A percentile compares a stretch with the other conserved stretches of the same genome.
Evolutionary conservation across 352 stramenopile genomes (phyloP).

Genomic region (Globisporangium uncinulatum): DNA sequence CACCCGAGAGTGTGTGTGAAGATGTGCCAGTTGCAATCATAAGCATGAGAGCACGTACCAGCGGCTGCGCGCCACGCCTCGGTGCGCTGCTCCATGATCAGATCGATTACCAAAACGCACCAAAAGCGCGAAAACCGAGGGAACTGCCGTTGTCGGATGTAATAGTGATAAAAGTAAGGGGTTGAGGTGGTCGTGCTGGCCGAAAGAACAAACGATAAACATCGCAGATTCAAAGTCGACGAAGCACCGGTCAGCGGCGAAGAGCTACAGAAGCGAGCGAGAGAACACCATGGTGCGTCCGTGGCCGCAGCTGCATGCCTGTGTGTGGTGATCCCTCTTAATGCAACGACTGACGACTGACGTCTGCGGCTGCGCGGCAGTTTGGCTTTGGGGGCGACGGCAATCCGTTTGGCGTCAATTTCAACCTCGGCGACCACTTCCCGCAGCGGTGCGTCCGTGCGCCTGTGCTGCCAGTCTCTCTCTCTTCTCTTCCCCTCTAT

Average conservation of each 20-base stretch:
- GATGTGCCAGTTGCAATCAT: background rate
- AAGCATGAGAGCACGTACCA: slow-evolving; percentile 16
- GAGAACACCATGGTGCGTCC: slow-evolving; percentile 10
- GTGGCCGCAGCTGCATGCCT: background rate
- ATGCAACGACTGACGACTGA: background rate
- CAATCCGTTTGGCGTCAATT: slow-evolving; percentile 81
- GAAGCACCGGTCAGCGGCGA: background rate
- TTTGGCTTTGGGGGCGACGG: slow-evolving; percentile 70
- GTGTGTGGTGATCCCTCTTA: background rate
- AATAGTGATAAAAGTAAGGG: too few species aligned
- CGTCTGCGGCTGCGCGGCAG: slow-evolving; percentile 16
- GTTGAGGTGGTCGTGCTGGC: too few species aligned
- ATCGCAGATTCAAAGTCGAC: too few species aligned
- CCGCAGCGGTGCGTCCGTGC: slow-evolving; percentile 41
- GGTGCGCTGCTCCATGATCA: background rate
- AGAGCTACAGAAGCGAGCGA: slow-evolving; percentile 13
- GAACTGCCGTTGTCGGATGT: too few species aligned
- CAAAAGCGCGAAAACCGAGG: too few species aligned
- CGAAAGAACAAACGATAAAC: too few species aligned
- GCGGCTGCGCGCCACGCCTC: slow-evolving; percentile 22
- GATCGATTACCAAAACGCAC: too few species aligned
- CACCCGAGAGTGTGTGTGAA: background rate
- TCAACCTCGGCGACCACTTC: slow-evolving; percentile 64
- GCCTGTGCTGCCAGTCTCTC: background rate
- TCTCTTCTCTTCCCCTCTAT: background rate